Conservation (phyloP, 148 eudicot genomes). For the Chenopodium album region DNA sequence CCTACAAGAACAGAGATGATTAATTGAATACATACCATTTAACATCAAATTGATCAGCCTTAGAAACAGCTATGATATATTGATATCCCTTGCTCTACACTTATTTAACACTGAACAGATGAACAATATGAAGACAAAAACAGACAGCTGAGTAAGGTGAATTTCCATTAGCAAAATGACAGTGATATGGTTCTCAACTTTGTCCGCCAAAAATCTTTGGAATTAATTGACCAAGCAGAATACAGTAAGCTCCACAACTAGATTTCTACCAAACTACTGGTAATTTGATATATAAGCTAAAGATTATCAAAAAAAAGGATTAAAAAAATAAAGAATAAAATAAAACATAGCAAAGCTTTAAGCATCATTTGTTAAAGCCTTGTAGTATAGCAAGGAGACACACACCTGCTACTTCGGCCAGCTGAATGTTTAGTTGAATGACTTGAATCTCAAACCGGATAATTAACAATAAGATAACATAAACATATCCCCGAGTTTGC, state of each 20-base stretch:
- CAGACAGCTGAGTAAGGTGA: neutral
- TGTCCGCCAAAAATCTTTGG: neutral
- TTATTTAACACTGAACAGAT: neutral
- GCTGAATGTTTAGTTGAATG: neutral
- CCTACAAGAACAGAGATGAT: slow-evolving; percentile 39
- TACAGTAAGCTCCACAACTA: neutral
- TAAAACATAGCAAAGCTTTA: neutral
- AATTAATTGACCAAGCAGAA: neutral
- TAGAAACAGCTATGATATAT: neutral
- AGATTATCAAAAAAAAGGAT: no score
- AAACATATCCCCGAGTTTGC: neutral
- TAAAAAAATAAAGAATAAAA: no score
- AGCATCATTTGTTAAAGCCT: neutral
- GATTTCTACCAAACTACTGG: neutral
- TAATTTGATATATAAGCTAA: neutral
- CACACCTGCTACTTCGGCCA: neutral
- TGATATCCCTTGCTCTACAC: neutral
- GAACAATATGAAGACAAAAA: neutral
- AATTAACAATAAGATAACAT: no score
- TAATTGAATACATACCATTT: neutral
- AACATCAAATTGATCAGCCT: neutral
- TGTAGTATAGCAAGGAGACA: neutral
- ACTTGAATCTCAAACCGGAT: no score
- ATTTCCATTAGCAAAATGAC: neutral
- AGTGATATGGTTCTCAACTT: neutral